Evolutionary conservation across 805 yeast genomes (phyloP).

Genomic region (Sungouiella blattae): DNA sequence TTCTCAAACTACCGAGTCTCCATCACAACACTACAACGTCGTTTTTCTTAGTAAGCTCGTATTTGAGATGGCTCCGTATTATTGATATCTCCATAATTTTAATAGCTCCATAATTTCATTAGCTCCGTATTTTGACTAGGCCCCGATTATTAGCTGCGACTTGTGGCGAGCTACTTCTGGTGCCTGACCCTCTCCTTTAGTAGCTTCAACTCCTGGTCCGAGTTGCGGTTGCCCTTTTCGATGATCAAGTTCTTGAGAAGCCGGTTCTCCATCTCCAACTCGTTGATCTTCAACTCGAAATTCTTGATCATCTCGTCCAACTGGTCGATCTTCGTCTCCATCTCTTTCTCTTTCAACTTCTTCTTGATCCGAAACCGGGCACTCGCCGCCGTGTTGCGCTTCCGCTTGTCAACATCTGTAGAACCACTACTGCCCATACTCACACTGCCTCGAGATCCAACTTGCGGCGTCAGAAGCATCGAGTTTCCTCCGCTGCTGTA

Average conservation of each 20-base stretch:
- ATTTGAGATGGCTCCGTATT: no score
- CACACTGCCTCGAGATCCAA: conserved; percentile 1
- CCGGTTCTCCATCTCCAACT: conserved; percentile 60
- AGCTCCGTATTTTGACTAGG: no score
- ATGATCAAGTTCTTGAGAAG: conserved; percentile 52
- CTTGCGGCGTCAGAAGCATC: conserved; percentile 5
- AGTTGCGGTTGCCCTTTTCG: conserved; percentile 48
- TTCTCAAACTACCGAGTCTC: no score
- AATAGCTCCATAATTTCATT: no score
- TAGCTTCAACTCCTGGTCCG: conserved; percentile 35
- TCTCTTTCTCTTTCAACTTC: conserved; percentile 55
- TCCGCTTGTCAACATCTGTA: conserved; percentile 44
- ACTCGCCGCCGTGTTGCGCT: conserved; percentile 62
- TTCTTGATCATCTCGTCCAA: conserved; percentile 43
- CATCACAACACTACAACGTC: no score
- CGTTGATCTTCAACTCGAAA: conserved; percentile 46
- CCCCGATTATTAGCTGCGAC: no score
- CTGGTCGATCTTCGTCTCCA: conserved; percentile 46
- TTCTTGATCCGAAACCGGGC: conserved; percentile 64
- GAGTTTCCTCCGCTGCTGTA: conserved; percentile 9
- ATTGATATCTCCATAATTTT: no score
- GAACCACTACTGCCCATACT: not conserved
- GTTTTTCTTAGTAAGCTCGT: no score
- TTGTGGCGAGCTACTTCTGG: not conserved
- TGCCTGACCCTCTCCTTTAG: conserved; percentile 24